Evolutionary conservation across 225 moss, liverwort and hornwort genomes (phyloP), one percentile per base, ranked within the genome.

Genomic region (Antitrichia curtipendula): DNA sequence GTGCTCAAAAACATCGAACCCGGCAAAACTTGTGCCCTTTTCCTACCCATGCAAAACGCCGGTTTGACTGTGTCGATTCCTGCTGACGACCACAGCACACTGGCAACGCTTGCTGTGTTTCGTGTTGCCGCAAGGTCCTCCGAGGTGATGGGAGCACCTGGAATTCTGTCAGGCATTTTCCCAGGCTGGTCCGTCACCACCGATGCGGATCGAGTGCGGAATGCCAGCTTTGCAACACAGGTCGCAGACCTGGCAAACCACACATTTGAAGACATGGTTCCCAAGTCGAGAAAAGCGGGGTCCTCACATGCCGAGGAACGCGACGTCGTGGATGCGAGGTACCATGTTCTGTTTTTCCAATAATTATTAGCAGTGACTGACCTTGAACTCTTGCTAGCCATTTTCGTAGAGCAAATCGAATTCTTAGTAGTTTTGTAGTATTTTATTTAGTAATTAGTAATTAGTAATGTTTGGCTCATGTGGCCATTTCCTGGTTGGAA

Each of bases 171-270:
- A 1, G 86, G 82, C 63, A 13, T 63, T 38, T 91, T 84, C 40
- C 91, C 91, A 12, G 62, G 89, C n/a, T 89, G 91, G 91, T 82
- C 90, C 14, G 88, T 86, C 25, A 86, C 88, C 40, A 91, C 88
- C n/a, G 2, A n/a, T 4, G 72, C 34, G 6, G 47, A 79, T 50
- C 70, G 90, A 88, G 86, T 91, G 45, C 61, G 25, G 63, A 91
- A 83, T 72, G 78, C 22, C 6, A 83, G 34, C 70, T 91, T 91
- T 63, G 90, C 88, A 18, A 72, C 47, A 43, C 88, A 91, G 61
- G 85, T 86, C 11, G 88, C 90, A 18, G 86, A 78, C 15, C 21
- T 91, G 54, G 85, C 88, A 8, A 89, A 89, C 91, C 47, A 62
- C 58, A 9, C 19, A 14, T 80, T 89, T 36, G 78, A 62, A 49